Evolutionary conservation across 208 protist genomes (phyloP), one percentile per base, ranked within the genome.

Genomic region (Strigomonas culicis): DNA sequence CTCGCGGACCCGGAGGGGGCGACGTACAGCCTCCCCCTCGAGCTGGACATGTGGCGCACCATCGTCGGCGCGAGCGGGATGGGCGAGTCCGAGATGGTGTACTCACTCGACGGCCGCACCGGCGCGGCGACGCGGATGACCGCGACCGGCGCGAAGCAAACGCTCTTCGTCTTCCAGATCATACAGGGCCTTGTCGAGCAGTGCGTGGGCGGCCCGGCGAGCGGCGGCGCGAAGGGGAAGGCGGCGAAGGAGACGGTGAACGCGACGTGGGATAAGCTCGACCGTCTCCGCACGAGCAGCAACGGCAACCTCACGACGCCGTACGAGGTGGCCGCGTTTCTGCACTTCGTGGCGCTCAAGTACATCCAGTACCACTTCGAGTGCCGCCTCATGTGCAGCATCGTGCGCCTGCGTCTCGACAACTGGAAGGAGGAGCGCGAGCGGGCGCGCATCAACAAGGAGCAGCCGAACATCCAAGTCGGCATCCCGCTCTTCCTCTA

Each of bases 301-400:
- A 63, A 77, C 47, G 58, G 63, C 39, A 70, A 80, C 57, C 77
- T 90, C 63, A 77, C 76, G 30, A 63, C 25, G n/a, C 2, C 56
- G 34, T 71, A 80, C 57, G 80, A 94, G 31, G 84, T 78, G 21
- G 60, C 64, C 0, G 69, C 70, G 1, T 94, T 90, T 65, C 69
- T 94, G 31, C 70, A 72, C 59, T 94, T 81, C 80, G 79, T 88
- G 10, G 88, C 86, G 58, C 78, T 91, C 30, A 84, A 69, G 24
- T 88, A 88, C 66, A 76, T 92, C 53, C 80, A 90, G 62, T 66
- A 84, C 27, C 88, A 94, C 74, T 81, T 94, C 30, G 69, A 88
- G 32, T 73, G 75, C 61, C 86, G 87, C 63, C 72, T 94, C 34
- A 88, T 84, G 74, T 77, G 72, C 21, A 73, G 84, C 59, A 69